These are phyloP conservation scores for Maudiozyma serrabonitensis DNA, from an alignment of 805 yeast genomes.

Conservation along the genomic window DNA sequence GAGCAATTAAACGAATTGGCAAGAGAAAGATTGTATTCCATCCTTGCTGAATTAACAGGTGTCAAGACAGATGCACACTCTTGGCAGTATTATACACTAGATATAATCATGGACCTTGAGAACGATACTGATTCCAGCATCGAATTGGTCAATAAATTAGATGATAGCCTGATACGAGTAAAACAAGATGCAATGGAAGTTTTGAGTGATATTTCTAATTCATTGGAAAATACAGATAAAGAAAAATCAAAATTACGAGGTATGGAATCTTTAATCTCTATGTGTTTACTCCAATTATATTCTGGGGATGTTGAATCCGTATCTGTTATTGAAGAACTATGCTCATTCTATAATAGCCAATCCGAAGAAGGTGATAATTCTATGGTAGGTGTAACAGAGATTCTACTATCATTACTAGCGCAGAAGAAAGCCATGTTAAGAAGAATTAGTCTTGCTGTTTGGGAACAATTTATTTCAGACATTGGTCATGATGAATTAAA, in stretches of 20 bases:
- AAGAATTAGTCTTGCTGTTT: slow-evolving; percentile 44
- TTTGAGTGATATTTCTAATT: slow-evolving; percentile 33
- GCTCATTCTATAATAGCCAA: slow-evolving; percentile 30
- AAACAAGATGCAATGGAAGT: slow-evolving; percentile 41
- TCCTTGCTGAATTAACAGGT: slow-evolving; percentile 49
- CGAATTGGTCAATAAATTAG: slow-evolving; percentile 37
- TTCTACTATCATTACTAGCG: slow-evolving; percentile 46
- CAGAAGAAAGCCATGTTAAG: slow-evolving; percentile 50
- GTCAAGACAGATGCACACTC: slow-evolving; percentile 25
- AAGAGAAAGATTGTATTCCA: slow-evolving; percentile 57
- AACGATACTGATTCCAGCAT: slow-evolving; percentile 8
- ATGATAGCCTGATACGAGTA: slow-evolving; percentile 44
- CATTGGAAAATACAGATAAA: slow-evolving; percentile 25
- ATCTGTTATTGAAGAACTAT: slow-evolving; percentile 60
- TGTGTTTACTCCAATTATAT: slow-evolving; percentile 68
- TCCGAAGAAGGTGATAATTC: slow-evolving; percentile 29
- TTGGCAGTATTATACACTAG: slow-evolving; percentile 54
- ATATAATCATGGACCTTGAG: slow-evolving; percentile 26
- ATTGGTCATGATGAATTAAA: slow-evolving; percentile 38
- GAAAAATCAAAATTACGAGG: slow-evolving; percentile 26
- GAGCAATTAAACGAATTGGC: slow-evolving; percentile 28
- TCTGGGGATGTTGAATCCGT: slow-evolving; percentile 71
- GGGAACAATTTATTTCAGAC: slow-evolving; percentile 46
- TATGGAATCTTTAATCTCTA: slow-evolving; percentile 68
- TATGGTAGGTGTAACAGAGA: slow-evolving; percentile 47